Conservation (phyloP, 2,329 filamentous ascomycete genomes). For the Blastomyces gilchristii region DNA sequence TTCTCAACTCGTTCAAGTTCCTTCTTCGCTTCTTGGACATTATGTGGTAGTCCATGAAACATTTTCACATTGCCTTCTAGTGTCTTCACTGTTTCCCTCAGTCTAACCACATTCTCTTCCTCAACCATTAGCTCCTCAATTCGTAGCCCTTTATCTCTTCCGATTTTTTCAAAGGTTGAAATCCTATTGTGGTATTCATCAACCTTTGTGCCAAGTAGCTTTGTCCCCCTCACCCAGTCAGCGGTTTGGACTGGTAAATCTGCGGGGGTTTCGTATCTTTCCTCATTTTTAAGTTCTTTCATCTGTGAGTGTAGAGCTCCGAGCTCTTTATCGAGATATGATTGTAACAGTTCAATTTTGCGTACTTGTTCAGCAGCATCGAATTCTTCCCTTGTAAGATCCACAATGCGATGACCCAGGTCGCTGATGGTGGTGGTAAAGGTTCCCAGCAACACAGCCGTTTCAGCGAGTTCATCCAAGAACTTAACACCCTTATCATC, state of each 20-base stretch:
- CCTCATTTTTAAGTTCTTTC: slow-evolving; percentile 24
- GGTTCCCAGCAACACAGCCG: slow-evolving; percentile 43
- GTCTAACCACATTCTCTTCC: slow-evolving; percentile 48
- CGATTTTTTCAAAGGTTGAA: slow-evolving; percentile 30
- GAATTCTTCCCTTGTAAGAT: slow-evolving; percentile 46
- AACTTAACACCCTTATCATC: slow-evolving; percentile 43
- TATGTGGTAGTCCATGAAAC: slow-evolving; percentile 63
- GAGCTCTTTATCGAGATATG: slow-evolving; percentile 46
- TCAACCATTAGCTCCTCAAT: slow-evolving; percentile 47
- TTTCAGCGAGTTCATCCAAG: slow-evolving; percentile 49
- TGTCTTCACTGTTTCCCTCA: slow-evolving; percentile 52
- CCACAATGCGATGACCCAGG: slow-evolving; percentile 45
- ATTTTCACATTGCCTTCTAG: slow-evolving; percentile 57
- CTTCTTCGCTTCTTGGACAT: slow-evolving; percentile 56
- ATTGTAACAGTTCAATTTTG: slow-evolving; percentile 47
- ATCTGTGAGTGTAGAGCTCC: slow-evolving; percentile 24
- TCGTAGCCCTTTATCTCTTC: slow-evolving; percentile 22
- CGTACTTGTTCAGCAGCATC: slow-evolving; percentile 46
- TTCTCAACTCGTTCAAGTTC: slow-evolving; percentile 58
- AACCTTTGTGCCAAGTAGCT: slow-evolving; percentile 55
- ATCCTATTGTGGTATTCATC: slow-evolving; percentile 55
- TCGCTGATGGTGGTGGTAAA: slow-evolving; percentile 40
- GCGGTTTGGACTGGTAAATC: slow-evolving; percentile 60
- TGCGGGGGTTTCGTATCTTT: slow-evolving; percentile 44
- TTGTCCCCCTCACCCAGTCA: slow-evolving; percentile 61